Evolutionary conservation across 2,329 filamentous ascomycete genomes (phyloP).

Genomic region (Monosporascus sp.): DNA sequence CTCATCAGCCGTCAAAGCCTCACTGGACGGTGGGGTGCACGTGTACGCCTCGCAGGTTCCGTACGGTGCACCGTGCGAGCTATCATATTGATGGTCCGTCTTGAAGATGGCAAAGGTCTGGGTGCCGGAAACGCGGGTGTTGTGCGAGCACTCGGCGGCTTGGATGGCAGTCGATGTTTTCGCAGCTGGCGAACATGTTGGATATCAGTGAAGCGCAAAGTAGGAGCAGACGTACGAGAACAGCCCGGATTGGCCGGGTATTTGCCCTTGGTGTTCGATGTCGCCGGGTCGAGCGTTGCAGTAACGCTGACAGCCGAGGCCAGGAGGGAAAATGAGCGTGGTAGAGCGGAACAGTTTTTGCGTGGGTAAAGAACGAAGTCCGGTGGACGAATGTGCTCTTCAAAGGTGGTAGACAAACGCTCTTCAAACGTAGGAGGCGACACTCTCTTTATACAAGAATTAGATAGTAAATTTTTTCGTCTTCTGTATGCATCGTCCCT

Average conservation of each 20-base stretch:
- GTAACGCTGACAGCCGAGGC: too few relatives aligned
- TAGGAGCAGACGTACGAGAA: constrained; percentile 14
- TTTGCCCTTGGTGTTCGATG: constrained; percentile 31
- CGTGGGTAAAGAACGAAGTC: too few relatives aligned
- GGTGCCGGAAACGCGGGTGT: constrained; percentile 27
- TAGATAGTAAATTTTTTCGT: too few relatives aligned
- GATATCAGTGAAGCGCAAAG: not conserved
- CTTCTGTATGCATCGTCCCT: too few relatives aligned
- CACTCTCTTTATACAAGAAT: too few relatives aligned
- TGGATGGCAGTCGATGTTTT: constrained; percentile 31
- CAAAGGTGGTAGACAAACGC: too few relatives aligned
- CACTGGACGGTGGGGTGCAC: constrained; percentile 27
- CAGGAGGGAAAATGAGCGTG: too few relatives aligned
- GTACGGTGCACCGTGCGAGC: constrained; percentile 38
- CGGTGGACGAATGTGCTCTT: too few relatives aligned
- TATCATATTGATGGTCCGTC: constrained; percentile 40
- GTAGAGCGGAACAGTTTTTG: too few relatives aligned
- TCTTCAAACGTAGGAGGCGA: too few relatives aligned
- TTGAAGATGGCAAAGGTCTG: constrained; percentile 34
- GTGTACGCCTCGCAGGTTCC: constrained; percentile 41
- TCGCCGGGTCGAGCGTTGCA: constrained; percentile 26
- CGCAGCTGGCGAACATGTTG: constrained; percentile 14
- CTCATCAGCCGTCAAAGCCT: constrained; percentile 22
- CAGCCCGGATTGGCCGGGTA: constrained; percentile 24
- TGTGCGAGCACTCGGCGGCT: constrained; percentile 33